A percentile compares a stretch with the other conserved stretches of the same genome.
Conservation (phyloP, 2,329 filamentous ascomycete species). For the Exophiala bonariae region DNA sequence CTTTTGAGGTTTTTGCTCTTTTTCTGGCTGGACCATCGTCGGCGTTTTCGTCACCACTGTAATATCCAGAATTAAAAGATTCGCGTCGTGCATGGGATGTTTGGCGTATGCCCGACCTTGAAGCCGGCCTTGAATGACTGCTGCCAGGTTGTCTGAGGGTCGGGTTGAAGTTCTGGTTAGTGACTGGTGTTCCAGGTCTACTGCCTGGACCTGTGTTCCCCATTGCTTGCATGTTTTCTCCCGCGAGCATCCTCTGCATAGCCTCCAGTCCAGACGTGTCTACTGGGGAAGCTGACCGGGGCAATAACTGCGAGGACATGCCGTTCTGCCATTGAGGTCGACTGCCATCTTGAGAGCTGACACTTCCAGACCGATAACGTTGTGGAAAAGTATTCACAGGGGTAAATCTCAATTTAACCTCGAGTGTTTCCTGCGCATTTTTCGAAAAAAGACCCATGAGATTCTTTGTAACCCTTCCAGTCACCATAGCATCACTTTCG, state of each 20-base stretch:
- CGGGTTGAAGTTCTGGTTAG: constrained; percentile 13
- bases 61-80: constrained; percentile 58
- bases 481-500: constrained; percentile 61
- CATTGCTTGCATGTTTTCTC: constrained; percentile 28
- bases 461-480: constrained; percentile 86
- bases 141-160: constrained; percentile 14
- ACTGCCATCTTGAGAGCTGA: constrained; percentile 25
- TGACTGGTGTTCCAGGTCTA: constrained; percentile 24
- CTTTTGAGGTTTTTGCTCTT: constrained; percentile 73
- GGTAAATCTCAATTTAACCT: constrained; percentile 86
- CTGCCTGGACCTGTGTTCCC: constrained; percentile 20
- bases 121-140: constrained; percentile 22
- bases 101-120: constrained; percentile 21
- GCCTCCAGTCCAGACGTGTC: constrained; percentile 44
- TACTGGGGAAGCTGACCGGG: constrained; percentile 36
- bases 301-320: constrained; percentile 25
- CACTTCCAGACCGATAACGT: constrained; percentile 26
- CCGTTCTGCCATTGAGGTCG: constrained; percentile 21
- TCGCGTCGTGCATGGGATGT: constrained; percentile 44
- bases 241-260: constrained; percentile 46
- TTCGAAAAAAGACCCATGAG: constrained; percentile 79
- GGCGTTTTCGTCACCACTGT: constrained; percentile 67
- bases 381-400: constrained; percentile 57
- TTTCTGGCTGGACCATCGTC: constrained; percentile 66
- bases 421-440: constrained; percentile 78